Percentiles rank a stretch among this genome's conserved stretches.
phyloP scores from a whole-genome alignment of 805 yeast genomes.

The Barnettozyma populi region DNA sequence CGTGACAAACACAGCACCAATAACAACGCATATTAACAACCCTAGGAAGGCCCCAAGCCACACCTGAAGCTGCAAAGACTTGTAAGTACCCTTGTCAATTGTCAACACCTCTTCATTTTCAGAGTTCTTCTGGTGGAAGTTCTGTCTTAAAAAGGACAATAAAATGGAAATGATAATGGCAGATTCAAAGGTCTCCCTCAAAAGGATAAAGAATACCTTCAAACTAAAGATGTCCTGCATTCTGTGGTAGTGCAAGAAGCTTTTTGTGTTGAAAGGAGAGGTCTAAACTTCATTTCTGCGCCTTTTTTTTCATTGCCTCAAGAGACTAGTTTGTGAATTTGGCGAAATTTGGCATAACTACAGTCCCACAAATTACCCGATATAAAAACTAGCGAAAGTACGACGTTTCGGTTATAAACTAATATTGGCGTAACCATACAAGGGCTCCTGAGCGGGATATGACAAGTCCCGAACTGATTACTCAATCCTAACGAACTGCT shows the following conservation, averaged over 20 bases:
- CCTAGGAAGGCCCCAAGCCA: constrained; percentile 83
- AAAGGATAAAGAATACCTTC: constrained; percentile 75
- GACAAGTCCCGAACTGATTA: constrained; percentile 4
- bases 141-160: constrained; percentile 86
- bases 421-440: neutral
- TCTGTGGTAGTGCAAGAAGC: neutral
- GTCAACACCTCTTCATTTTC: constrained; percentile 16
- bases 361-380: neutral
- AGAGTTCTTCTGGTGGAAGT: constrained; percentile 42
- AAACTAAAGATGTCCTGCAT: constrained; percentile 33
- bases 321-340: neutral
- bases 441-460: too few species aligned
- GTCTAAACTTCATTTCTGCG: neutral
- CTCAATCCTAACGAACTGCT: constrained; percentile 37
- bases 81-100: constrained; percentile 32
- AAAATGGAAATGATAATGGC: constrained; percentile 86
- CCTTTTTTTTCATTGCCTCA: neutral
- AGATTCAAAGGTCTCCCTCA: constrained; percentile 93
- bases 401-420: too few species aligned
- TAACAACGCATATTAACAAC: constrained; percentile 56
- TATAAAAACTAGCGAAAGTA: neutral
- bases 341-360: neutral
- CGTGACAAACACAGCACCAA: constrained; percentile 68
- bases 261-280: neutral
- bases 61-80: constrained; percentile 56